Base-by-base conservation (phyloP, 108 stramenopile species). In the Skeletonema marinoi region DNA sequence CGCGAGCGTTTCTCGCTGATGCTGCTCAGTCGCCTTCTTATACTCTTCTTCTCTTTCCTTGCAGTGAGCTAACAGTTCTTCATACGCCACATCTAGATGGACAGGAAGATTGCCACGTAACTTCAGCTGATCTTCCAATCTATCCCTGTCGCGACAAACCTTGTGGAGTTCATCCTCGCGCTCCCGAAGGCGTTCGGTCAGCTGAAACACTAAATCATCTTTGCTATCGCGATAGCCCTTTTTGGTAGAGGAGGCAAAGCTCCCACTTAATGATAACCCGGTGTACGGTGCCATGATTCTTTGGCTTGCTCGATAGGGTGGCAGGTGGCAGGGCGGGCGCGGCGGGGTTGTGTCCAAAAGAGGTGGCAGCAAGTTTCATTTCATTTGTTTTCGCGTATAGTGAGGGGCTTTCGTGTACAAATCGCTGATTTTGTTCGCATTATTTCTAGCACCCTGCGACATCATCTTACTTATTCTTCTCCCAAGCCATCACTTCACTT, bases 171-270 rank as follows among this genome's bases (percentile, higher is more conserved):
- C 74, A 6, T 60, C 51, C 11, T 81, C 80, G 32, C 70, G 70
- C 36, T 75, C 65, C 35, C 68, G 62, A 21, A 81, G 68, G 51
- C 62, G 74, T 8, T 81, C 74, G 17, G 68, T 67, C 6, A 81
- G 70, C 10, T 73, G 75, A 3, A 50, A 67, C 17, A 79, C 60
- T 0, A 60, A 32, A 5, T 66, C 71, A 19, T 73, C 78, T 70
- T 67, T 70, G 31, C 63, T 64, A 56, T 56, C 54, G 25, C 54
- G 54, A 38, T 59, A 62, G 35, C 68, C 62, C 16, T 67, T 32
- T 16, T 66, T 42, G 46, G 41, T n/a, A 42, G 62, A 61, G 46
- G 42, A 19, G 13, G 33, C 32, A 59, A 50, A 25, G 32, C 35
- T 42, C 6, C 50, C n/a, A 32, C 50, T 36, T 13, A 16, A 65